These are phyloP conservation scores for Penicillium corylophilum DNA, from an alignment of 2,329 filamentous ascomycete species.

Conservation along the genomic window DNA sequence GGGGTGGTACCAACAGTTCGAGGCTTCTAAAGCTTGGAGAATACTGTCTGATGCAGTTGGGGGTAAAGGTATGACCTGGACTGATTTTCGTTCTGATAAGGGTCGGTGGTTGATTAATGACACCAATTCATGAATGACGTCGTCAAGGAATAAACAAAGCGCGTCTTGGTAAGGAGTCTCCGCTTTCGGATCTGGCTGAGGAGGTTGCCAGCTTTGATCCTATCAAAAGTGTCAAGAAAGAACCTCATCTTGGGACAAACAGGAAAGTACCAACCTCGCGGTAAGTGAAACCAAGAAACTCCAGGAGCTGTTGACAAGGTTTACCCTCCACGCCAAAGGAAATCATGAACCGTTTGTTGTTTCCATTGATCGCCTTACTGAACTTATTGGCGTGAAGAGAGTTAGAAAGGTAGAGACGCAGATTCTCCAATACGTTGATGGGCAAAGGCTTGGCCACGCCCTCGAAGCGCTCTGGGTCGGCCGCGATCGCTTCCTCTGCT, in stretches of 20 bases:
- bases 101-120: slow-evolving; percentile 50
- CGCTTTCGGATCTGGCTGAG: slow-evolving; percentile 34
- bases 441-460: slow-evolving; percentile 52
- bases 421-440: slow-evolving; percentile 55
- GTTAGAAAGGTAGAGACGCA: slow-evolving; percentile 62
- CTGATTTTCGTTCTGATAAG: slow-evolving; percentile 37
- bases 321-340: slow-evolving; percentile 59
- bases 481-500: slow-evolving; percentile 52
- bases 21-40: slow-evolving; percentile 35
- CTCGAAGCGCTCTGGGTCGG: slow-evolving; percentile 55
- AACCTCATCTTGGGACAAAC: background rate
- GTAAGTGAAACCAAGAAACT: slow-evolving; percentile 57
- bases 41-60: slow-evolving; percentile 42
- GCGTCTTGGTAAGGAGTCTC: slow-evolving; percentile 42
- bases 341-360: slow-evolving; percentile 64
- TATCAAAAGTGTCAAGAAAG: slow-evolving; percentile 21
- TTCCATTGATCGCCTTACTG: slow-evolving; percentile 55
- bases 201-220: slow-evolving; percentile 46
- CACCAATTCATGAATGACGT: slow-evolving; percentile 59
- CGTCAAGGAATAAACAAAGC: slow-evolving; percentile 54
- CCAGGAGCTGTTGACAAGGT: slow-evolving; percentile 57
- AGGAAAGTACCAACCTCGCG: slow-evolving; percentile 38
- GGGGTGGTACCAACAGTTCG: slow-evolving; percentile 31
- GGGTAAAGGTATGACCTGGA: slow-evolving; percentile 32
- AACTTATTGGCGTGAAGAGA: slow-evolving; percentile 51